These are phyloP conservation scores for Pleurotus platypus DNA, from an alignment of 768 basidiomycete genomes.

Conservation along the genomic window DNA sequence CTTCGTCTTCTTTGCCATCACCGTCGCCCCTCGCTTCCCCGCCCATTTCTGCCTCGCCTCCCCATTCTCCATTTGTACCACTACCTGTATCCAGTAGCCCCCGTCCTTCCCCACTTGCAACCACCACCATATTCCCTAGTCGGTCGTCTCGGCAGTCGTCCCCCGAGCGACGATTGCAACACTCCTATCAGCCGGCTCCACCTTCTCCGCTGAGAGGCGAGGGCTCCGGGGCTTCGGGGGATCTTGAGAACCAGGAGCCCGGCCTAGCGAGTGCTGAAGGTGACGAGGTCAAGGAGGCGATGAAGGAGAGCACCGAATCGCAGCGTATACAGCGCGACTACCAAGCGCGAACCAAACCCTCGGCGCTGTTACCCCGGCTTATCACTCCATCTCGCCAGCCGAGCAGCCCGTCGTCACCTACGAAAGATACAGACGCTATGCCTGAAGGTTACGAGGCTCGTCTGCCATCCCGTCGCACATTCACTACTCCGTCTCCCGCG, in stretches of 20 bases:
- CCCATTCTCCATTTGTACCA: background rate
- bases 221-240: background rate
- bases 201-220: constrained; percentile 1
- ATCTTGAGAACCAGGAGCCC: background rate
- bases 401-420: background rate
- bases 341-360: constrained; percentile 1
- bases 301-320: background rate
- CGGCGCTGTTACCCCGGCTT: background rate
- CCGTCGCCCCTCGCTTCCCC: background rate
- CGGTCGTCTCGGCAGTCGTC: background rate
- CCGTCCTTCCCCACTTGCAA: background rate
- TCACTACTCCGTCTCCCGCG: constrained; percentile 9
- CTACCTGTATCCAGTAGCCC: background rate
- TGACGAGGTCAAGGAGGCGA: background rate
- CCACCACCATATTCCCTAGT: background rate
- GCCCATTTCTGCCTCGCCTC: background rate
- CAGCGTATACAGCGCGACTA: constrained; percentile 1
- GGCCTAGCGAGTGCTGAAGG: background rate
- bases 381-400: background rate
- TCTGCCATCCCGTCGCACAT: constrained; percentile 11
- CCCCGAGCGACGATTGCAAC: background rate
- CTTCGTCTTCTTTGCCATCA: background rate
- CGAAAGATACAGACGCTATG: background rate
- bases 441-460: background rate
- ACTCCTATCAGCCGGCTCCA: background rate